Evolutionary conservation across 352 stramenopile species (phyloP), one percentile per base, ranked within the genome.

Genomic region (Hyphochytrium catenoides): DNA sequence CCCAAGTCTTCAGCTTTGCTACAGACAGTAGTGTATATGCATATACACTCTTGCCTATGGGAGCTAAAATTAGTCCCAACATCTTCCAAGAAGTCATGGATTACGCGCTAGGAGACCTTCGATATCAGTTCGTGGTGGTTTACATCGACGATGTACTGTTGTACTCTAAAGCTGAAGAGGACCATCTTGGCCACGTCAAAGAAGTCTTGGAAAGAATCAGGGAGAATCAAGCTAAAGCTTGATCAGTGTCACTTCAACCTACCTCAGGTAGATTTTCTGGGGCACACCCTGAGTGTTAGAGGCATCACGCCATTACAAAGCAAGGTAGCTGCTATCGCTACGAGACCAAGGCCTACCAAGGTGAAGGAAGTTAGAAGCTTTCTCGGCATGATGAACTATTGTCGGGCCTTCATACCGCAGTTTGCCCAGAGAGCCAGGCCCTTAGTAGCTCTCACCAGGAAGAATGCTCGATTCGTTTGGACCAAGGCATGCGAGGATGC

Each of bases 21-120:
- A n/a, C n/a, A n/a, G n/a, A n/a, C n/a, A n/a, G n/a, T n/a, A n/a
- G n/a, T n/a, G n/a, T n/a, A n/a, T n/a, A n/a, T n/a, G n/a, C n/a
- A n/a, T n/a, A n/a, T n/a, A n/a, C n/a, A n/a, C n/a, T n/a, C n/a
- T n/a, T n/a, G n/a, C n/a, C n/a, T n/a, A n/a, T n/a, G n/a, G n/a
- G n/a, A n/a, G n/a, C n/a, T n/a, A n/a, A n/a, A n/a, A n/a, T n/a
- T n/a, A n/a, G n/a, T n/a, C 42, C 46, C 0, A 33, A 28, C 2
- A 54, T 47, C 0, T 57, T 57, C 21, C 42, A 57, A 12, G n/a
- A 43, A 0, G 31, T 56, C 15, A 53, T 53, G 49, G 34, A 56
- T 11, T 42, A 35, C 7, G 39, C 46, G 3, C 23, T 57, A 3
- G 36, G 50, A 0, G 41, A 43, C 1, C 11, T 56, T 1, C 34